Conservation (phyloP, 73 alveolate species). For the Tetrahymena thermophila region DNA sequence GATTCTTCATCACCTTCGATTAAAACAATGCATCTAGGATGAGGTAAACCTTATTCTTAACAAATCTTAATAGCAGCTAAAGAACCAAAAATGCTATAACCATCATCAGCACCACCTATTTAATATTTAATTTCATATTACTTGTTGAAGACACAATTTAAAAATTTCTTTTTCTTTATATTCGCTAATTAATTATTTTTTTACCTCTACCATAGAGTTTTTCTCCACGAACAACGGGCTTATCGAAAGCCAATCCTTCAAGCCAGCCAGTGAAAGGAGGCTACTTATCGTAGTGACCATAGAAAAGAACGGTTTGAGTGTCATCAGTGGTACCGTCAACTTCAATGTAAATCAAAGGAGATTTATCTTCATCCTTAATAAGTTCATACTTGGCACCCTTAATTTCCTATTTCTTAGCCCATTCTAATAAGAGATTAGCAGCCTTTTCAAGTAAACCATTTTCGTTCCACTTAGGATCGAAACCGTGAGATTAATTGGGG, state of each 20-base stretch:
- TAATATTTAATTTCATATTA: constrained; percentile 25
- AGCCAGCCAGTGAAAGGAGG: constrained; percentile 73
- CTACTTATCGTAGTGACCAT: constrained; percentile 74
- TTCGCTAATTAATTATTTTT: too few species aligned
- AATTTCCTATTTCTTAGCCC: background rate
- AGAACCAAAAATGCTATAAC: constrained; percentile 74
- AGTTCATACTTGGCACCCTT: constrained; percentile 14
- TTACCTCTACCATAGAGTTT: constrained; percentile 68
- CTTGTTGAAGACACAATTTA: background rate
- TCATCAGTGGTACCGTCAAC: constrained; percentile 22
- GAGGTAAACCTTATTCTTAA: constrained; percentile 62
- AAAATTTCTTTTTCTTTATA: too few species aligned
- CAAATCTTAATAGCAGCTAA: constrained; percentile 72
- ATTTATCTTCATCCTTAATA: constrained; percentile 24
- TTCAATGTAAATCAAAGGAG: constrained; percentile 38
- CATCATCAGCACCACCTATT: constrained; percentile 93
- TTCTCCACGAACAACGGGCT: constrained; percentile 68
- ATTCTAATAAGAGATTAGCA: background rate
- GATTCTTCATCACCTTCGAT: constrained; percentile 94
- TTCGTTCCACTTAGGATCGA: background rate
- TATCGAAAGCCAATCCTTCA: constrained; percentile 63
- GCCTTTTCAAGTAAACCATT: background rate
- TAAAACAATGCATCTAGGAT: constrained; percentile 75
- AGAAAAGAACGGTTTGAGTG: constrained; percentile 53
- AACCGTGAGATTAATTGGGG: background rate